Evolutionary conservation across 2,329 filamentous ascomycete species (phyloP).

Genomic region (Fusarium mundagurra): DNA sequence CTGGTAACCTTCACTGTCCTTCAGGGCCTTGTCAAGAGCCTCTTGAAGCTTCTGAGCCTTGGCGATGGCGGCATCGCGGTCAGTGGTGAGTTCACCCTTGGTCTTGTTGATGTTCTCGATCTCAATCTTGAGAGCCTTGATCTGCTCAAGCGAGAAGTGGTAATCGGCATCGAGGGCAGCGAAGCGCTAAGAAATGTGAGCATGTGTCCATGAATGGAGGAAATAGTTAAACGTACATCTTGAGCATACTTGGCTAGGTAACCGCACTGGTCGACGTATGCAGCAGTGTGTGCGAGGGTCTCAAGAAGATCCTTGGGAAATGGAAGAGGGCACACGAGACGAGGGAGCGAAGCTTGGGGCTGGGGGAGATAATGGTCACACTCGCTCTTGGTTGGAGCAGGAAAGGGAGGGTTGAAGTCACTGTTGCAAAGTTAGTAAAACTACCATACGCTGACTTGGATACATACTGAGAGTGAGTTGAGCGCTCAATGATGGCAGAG

Average conservation of each 20-base stretch:
- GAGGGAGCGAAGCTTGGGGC: slow-evolving; percentile 11
- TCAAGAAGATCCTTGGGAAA: slow-evolving; percentile 25
- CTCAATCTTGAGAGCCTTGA: not conserved
- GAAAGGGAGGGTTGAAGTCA: not conserved
- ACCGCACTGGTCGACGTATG: slow-evolving; percentile 28
- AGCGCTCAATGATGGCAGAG: slow-evolving; percentile 14
- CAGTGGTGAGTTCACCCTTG: not conserved
- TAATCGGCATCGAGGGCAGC: not conserved
- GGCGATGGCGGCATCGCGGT: rapidly evolving
- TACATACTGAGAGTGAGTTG: slow-evolving; percentile 12
- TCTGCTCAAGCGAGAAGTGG: not conserved
- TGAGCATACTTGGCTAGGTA: slow-evolving; percentile 34
- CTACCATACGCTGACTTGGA: rapidly evolving
- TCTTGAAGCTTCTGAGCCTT: not conserved
- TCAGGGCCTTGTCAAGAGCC: not conserved
- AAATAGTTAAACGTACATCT: not conserved
- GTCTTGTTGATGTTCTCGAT: slow-evolving; percentile 4
- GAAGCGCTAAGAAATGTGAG: not conserved
- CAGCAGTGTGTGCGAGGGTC: slow-evolving; percentile 13
- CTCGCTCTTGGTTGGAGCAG: slow-evolving; percentile 1
- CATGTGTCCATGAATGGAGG: rapidly evolving
- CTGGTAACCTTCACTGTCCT: not conserved
- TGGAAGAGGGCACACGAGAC: slow-evolving; percentile 4
- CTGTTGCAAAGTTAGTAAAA: not conserved
- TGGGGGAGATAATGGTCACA: slow-evolving; percentile 27